Base-by-base conservation (phyloP, 2,329 filamentous ascomycete genomes). In the Penicillium sp. region DNA sequence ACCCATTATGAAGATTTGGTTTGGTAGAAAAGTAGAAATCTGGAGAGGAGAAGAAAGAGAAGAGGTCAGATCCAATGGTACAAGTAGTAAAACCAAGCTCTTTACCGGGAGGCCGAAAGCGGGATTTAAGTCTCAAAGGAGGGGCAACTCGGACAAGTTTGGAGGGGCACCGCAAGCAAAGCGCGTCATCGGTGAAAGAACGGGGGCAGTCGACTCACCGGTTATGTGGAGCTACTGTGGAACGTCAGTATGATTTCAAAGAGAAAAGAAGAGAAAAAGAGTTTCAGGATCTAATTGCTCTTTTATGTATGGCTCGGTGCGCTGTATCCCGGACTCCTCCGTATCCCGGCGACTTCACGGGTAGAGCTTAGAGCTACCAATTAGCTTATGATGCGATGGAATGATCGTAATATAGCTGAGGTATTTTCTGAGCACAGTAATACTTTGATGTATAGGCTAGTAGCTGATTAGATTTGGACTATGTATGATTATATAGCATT, bases 211-310 rank as follows among this genome's bases (percentile, higher is more conserved):
- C 9, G 34, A 66, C 70, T 73, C 70, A 74, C 72, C 72, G 71
- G 59, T 64, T 55, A 62, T 71, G 71, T 69, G 68, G 66, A 62
- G 60, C 52, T 32, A 21, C 1, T 18, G 55, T 50, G 53, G 57
- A 55, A 55, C 61, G 68, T 73, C 68, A 72, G 64, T 45, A 67
- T 73, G 70, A 72, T 67, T 64, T 66, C 62, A 71, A 71, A 42
- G 46, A 47, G 34, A 47, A 32, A 54, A 45, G 24, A 27, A 44
- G 13, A 39, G 13, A 21, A 24, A 18, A 10, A 22, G 43, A 31
- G 52, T 51, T 36, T 36, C 34, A 36, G 34, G 52, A 59, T 53
- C 31, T 41, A 57, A 56, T 45, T 41, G 9, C 32, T 40, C 45
- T 36, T 43, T 47, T 45, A 53, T 51, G 39, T 47, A 42, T 48